Evolutionary conservation across 2,329 filamentous ascomycete genomes (phyloP), one percentile per base, ranked within the genome.

Genomic region (Ophiostoma sp.): DNA sequence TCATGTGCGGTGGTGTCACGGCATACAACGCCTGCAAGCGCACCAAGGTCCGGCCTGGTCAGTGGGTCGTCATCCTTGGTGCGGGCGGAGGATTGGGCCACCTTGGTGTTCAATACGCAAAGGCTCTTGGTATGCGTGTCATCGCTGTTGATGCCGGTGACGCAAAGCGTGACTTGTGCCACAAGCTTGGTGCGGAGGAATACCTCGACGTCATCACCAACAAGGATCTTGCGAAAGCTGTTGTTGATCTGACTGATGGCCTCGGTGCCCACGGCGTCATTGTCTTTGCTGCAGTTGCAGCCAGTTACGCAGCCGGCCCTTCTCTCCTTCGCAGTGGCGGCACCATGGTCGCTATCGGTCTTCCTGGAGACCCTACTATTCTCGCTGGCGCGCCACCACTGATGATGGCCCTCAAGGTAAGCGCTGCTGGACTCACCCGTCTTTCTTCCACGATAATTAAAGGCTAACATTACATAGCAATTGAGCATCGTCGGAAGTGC

Each of bases 221-320:
- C 1, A 77, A 78, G 62, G 67, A 77, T n/a, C 44, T 71, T 5
- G 64, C 68, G 20, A 67, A 67, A 36, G 57, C 62, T 6, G 68
- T 71, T 3, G 5, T 31, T 1, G 31, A 65, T 4, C 33, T 71
- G 4, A 67, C 71, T 4, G 71, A 71, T 35, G 69, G 71, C 8
- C 33, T 70, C 5, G 71, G 71, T n/a, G 71, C 71, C 1, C 71
- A 72, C 33, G 71, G 67, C 7, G 71, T 70, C 17, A 52, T 72
- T 33, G 71, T 72, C 64, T 88, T 97, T 71, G 94, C 94, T 72
- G 93, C 92, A 68, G 87, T 85, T 76, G 93, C 97, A 85, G 92
- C 90, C 83, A 93, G 94, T 70, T 97, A 97, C 88, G 93, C 96
- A 82, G 93, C 97, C 82, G 94, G 94, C 62, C 89, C 91, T 65